Evolutionary conservation across 257 asterid species (phyloP).

Genomic region (Asclepias syriaca): DNA sequence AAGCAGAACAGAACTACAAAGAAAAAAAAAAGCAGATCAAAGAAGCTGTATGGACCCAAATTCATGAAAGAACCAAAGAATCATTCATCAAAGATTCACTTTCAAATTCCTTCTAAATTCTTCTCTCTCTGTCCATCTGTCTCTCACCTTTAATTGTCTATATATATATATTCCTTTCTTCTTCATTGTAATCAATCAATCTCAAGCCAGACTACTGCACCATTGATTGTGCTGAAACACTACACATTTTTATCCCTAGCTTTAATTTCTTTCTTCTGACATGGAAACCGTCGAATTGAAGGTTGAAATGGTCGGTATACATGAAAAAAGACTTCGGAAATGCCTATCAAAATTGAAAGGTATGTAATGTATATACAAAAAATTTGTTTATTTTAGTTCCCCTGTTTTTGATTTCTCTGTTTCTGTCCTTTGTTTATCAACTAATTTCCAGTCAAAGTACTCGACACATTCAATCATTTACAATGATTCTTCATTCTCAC

Average conservation of each 20-base stretch:
- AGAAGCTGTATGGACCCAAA: not conserved
- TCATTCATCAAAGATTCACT: constrained; percentile 32
- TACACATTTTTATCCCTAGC: no score
- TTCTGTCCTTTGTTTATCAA: no score
- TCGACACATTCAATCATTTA: no score
- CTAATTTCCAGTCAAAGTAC: no score
- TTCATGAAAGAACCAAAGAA: not conserved
- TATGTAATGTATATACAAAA: not conserved
- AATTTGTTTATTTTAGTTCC: no score
- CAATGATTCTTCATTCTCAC: no score
- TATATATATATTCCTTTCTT: not conserved
- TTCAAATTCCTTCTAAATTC: constrained; percentile 11
- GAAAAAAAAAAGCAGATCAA: constrained; percentile 17
- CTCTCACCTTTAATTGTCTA: not conserved
- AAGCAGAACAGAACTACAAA: constrained; percentile 6
- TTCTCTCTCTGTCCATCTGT: not conserved
- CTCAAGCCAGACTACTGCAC: not conserved
- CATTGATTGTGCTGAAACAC: not conserved
- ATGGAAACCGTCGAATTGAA: constrained; percentile 42
- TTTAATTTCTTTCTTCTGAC: not conserved
- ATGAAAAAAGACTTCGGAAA: constrained; percentile 44
- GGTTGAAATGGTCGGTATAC: constrained; percentile 50
- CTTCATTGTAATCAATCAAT: not conserved
- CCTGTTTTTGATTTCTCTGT: no score
- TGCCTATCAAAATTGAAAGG: constrained; percentile 44